Evolutionary conservation across 2,329 filamentous ascomycete genomes (phyloP).

Genomic region (Colletotrichum sp.): DNA sequence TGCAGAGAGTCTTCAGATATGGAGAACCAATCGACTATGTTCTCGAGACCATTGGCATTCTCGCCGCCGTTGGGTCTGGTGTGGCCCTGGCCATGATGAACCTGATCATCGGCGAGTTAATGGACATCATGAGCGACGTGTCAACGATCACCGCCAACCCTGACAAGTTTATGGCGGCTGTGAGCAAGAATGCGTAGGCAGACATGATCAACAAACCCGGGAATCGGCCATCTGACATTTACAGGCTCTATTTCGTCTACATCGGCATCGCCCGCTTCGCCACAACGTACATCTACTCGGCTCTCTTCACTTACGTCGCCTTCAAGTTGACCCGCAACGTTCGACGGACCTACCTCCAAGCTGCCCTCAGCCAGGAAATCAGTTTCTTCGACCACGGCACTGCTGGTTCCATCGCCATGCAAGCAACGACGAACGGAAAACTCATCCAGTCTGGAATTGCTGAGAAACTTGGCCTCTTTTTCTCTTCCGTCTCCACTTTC

Average conservation of each 20-base stretch:
- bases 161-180: conserved; percentile 23
- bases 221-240: neutral
- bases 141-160: conserved; percentile 12
- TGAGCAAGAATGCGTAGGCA: neutral
- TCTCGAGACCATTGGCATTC: conserved; percentile 25
- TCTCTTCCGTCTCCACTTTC: conserved; percentile 38
- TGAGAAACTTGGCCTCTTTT: conserved; percentile 37
- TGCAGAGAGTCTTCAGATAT: conserved; percentile 29
- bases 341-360: conserved; percentile 52
- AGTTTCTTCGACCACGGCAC: conserved; percentile 49
- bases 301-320: conserved; percentile 52
- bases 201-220: neutral
- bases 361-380: conserved; percentile 55
- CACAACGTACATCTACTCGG: conserved; percentile 35
- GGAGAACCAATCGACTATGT: conserved; percentile 25
- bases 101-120: conserved; percentile 30
- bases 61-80: conserved; percentile 30
- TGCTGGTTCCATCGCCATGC: conserved; percentile 41
- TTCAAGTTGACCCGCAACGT: conserved; percentile 53
- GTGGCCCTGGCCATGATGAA: conserved; percentile 32
- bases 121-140: conserved; percentile 27
- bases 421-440: conserved; percentile 45
- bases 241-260: conserved; percentile 31
- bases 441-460: conserved; percentile 39
- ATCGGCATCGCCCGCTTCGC: conserved; percentile 27